Evolutionary conservation across 2,329 filamentous ascomycete species (phyloP).

Genomic region (Mycogone perniciosa): DNA sequence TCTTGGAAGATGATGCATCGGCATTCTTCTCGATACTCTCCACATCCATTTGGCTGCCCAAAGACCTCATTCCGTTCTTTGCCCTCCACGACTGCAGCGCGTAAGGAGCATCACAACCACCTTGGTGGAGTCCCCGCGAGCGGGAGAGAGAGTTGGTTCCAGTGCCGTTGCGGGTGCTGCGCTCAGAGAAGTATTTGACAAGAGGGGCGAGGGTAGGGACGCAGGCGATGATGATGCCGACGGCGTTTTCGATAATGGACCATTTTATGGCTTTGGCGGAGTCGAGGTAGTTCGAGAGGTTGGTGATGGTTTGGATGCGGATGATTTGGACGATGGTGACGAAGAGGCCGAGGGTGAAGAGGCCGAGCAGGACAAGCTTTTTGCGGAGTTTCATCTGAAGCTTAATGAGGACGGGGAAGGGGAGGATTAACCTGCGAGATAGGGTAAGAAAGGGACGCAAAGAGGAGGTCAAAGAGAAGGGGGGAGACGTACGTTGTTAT

Average conservation of each 20-base stretch:
- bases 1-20: background rate
- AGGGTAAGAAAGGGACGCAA: background rate
- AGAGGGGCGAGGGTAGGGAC: conserved; percentile 39
- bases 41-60: conserved; percentile 10
- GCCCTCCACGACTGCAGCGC: conserved; percentile 23
- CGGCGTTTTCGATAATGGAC: conserved; percentile 39
- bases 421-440: conserved; percentile 30
- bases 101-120: conserved; percentile 12
- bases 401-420: conserved; percentile 34
- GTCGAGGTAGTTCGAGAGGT: conserved; percentile 38
- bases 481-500: conserved; percentile 30
- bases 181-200: conserved; percentile 29
- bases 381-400: conserved; percentile 32
- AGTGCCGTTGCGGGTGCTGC: conserved; percentile 18
- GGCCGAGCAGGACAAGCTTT: conserved; percentile 34
- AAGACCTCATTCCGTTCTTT: conserved; percentile 17
- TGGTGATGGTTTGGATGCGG: conserved; percentile 42
- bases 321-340: conserved; percentile 45
- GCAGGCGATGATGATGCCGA: conserved; percentile 37
- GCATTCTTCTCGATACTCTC: background rate
- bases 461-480: background rate
- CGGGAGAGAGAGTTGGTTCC: conserved; percentile 3
- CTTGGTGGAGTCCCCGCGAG: background rate
- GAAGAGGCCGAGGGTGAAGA: conserved; percentile 46
- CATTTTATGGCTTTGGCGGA: conserved; percentile 36